These are phyloP conservation scores for Fraxinus sp. DNA, from an alignment of 305 asterid species.

Conservation along the genomic window DNA sequence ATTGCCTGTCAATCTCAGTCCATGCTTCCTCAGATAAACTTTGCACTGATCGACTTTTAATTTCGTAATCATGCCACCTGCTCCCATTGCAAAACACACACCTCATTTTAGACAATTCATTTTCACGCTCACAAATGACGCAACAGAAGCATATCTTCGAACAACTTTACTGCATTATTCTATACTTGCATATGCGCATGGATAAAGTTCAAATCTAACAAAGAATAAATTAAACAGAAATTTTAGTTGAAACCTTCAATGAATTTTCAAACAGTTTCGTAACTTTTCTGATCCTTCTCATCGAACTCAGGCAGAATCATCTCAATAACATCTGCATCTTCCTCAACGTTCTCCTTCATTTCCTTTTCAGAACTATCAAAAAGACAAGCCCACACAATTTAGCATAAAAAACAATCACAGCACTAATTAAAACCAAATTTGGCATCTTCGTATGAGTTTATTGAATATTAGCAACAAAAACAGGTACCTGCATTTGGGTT, in stretches of 20 bases:
- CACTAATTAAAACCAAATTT: background rate
- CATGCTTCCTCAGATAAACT: conserved; percentile 74
- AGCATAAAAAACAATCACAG: background rate
- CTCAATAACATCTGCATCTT: conserved; percentile 22
- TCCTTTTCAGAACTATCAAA: conserved; percentile 28
- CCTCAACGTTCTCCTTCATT: conserved; percentile 32
- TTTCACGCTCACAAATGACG: background rate
- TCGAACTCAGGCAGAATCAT: conserved; percentile 36
- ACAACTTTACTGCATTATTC: background rate
- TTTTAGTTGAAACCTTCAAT: conserved; percentile 23
- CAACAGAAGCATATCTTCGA: background rate
- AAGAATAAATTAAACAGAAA: background rate
- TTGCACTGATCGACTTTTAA: conserved; percentile 84
- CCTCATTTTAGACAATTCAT: background rate
- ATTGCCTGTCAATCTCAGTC: conserved; percentile 75
- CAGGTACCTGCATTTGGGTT: conserved; percentile 33
- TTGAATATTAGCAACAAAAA: background rate
- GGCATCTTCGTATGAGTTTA: background rate
- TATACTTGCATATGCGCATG: background rate
- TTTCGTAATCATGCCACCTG: conserved; percentile 60
- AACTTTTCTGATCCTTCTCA: conserved; percentile 49
- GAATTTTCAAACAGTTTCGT: conserved; percentile 44
- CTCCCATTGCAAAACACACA: conserved; percentile 17
- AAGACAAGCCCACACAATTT: background rate
- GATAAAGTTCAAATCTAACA: background rate